Base-by-base conservation (phyloP, 805 yeast species). In the Myxozyma neglecta region DNA sequence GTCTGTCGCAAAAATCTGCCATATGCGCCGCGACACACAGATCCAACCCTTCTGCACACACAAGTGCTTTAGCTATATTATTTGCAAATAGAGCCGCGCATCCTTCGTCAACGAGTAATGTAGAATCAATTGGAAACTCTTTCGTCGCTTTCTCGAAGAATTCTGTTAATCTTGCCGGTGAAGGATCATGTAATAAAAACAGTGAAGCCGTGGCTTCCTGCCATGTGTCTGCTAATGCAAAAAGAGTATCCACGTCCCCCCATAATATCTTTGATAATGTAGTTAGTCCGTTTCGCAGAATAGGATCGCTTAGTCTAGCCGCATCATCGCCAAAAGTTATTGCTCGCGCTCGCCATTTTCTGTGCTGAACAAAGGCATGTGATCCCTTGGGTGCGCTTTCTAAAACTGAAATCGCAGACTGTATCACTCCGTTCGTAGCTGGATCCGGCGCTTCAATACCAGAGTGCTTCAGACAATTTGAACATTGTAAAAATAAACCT, bases 171-270 rank as follows among this genome's bases (percentile, higher is more conserved):
- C 75, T 62, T 8, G 66, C 51, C 1, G 66, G 67, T 1, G 70
- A 47, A 8, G 76, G 73, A 51, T 74, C 76, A 42, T 64, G 69
- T 39, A 70, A 70, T 54, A 62, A 58, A 54, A 72, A 61, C 39
- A 72, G 57, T 7, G 75, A 71, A 1, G 69, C 71, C 11, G 72
- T 52, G 13, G 70, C 70, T 39, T 73, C 76, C 46, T 64, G 72
- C 76, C 76, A 74, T n/a, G 71, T 63, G 29, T 64, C 66, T 20
- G 69, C 47, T 1, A 59, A 52, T 20, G 65, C 63, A 24, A 69
- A 36, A 18, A 74, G 66, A 6, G 73, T 64, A 3, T 68, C 69
- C 14, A 44, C 42, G 24, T 73, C 73, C 6, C 77, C 76, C 6
- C 63, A 45, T 36, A 74, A 57, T 10, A 74, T 62, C 10, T 61